Percentiles rank a stretch among this genome's conserved stretches.
Conservation (phyloP, 176 grass and related monocot genomes). For the Echinochloa phyllopogon region DNA sequence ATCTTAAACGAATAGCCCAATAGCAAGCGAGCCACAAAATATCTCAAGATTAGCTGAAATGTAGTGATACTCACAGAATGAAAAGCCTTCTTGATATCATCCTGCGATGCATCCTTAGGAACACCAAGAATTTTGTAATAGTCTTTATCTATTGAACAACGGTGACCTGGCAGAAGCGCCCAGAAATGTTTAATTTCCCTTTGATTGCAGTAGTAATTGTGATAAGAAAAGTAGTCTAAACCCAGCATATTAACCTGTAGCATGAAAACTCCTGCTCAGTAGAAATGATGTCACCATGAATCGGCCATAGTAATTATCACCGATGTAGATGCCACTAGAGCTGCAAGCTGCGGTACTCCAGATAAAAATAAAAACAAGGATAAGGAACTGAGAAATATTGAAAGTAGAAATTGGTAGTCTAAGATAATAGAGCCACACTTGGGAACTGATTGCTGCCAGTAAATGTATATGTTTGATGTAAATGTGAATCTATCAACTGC, state of each 20-base stretch:
- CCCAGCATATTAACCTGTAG: conserved; percentile 72
- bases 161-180: conserved; percentile 53
- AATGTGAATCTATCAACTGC: not conserved
- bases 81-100: conserved; percentile 97
- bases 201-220: conserved; percentile 23
- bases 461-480: not conserved
- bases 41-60: conserved; percentile 25
- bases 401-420: not conserved
- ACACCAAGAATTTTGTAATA: conserved; percentile 92
- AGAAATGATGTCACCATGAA: conserved; percentile 44
- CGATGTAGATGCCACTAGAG: conserved; percentile 40
- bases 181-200: conserved; percentile 26
- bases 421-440: not conserved
- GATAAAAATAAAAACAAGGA: conserved; percentile 33
- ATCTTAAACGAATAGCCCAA: conserved; percentile 33
- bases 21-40: conserved; percentile 4
- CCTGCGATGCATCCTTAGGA: conserved; percentile 68
- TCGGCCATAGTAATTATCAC: conserved; percentile 42
- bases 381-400: conserved; percentile 28
- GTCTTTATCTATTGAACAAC: conserved; percentile 60
- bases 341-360: conserved; percentile 53
- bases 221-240: conserved; percentile 11
- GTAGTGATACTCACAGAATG: conserved; percentile 70
- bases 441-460: not conserved
- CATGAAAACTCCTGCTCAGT: conserved; percentile 66